A percentile compares a stretch with the other conserved stretches of the same genome.
Conservation (phyloP, 352 stramenopile genomes). For the Globisporangium paddicum region DNA sequence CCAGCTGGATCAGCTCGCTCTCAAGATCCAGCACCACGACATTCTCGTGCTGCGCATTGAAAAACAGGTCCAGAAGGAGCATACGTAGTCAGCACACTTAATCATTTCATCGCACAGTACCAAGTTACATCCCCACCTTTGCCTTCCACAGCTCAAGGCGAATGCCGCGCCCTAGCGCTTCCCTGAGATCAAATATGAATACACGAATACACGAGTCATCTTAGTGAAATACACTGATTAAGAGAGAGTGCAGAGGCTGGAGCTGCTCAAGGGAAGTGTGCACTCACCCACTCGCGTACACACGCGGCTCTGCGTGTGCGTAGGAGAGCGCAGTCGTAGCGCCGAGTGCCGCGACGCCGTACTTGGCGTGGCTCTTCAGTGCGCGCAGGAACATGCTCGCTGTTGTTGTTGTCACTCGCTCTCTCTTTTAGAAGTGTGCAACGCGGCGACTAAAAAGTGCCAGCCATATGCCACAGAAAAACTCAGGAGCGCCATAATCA, state of each 20-base stretch:
- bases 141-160: conserved; percentile 85
- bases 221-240: background rate
- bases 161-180: conserved; percentile 72
- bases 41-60: conserved; percentile 63
- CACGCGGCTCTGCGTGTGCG: conserved; percentile 41
- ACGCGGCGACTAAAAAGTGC: background rate
- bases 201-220: no score
- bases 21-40: conserved; percentile 82
- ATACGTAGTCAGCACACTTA: background rate
- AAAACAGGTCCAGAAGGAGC: background rate
- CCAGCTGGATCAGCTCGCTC: conserved; percentile 80
- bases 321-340: conserved; percentile 28
- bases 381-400: conserved; percentile 37
- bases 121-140: conserved; percentile 31
- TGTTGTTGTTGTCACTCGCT: background rate
- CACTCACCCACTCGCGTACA: conserved; percentile 66
- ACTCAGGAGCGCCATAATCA: background rate
- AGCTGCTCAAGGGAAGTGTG: background rate
- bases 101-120: background rate
- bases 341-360: conserved; percentile 31
- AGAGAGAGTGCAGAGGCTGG: background rate
- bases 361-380: conserved; percentile 25
- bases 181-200: conserved; percentile 25
- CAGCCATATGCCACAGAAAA: background rate
- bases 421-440: conserved; percentile 1